A percentile compares a stretch with the other conserved stretches of the same genome.
Conservation (phyloP, 495 filamentous ascomycete genomes). For the Stereocaulon alpinum region DNA sequence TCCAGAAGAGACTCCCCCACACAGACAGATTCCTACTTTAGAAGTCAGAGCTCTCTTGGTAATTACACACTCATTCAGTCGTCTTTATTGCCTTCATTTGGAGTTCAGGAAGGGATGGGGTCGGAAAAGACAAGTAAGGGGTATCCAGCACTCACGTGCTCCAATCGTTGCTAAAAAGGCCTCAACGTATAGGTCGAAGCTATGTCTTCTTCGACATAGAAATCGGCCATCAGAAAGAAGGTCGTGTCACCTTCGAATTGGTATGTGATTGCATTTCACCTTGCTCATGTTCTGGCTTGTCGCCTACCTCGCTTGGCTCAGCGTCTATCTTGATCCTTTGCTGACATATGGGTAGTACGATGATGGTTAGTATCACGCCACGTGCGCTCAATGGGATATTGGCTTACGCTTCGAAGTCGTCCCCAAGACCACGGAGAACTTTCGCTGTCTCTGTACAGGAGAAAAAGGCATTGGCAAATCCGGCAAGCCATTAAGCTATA, state of each 20-base stretch:
- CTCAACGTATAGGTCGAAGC: constrained; percentile 31
- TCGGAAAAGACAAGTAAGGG: constrained; percentile 14
- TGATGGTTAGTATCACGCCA: constrained; percentile 43
- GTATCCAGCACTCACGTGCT: no score
- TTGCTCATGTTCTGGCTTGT: not conserved
- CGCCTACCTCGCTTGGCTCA: constrained; percentile 3
- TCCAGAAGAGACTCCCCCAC: not conserved
- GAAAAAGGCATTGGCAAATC: constrained; percentile 80
- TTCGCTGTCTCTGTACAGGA: constrained; percentile 85
- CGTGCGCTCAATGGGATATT: not conserved
- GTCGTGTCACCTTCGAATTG: constrained; percentile 74
- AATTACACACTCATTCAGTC: not conserved
- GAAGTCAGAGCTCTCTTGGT: not conserved
- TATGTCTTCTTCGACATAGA: constrained; percentile 85
- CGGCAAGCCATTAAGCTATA: constrained; percentile 72
- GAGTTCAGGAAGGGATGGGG: constrained; percentile 1
- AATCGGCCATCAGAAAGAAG: constrained; percentile 58
- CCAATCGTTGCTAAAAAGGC: no score
- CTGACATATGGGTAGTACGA: constrained; percentile 45
- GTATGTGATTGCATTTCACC: constrained; percentile 32
- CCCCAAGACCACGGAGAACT: constrained; percentile 90
- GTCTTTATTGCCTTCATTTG: not conserved
- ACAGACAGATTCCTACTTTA: not conserved
- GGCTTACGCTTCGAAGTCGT: constrained; percentile 44
- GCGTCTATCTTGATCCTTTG: constrained; percentile 1